A percentile compares a stretch with the other conserved stretches of the same genome.
Evolutionary conservation across 2,329 filamentous ascomycete species (phyloP).

Genomic region (Penicillium sp.): DNA sequence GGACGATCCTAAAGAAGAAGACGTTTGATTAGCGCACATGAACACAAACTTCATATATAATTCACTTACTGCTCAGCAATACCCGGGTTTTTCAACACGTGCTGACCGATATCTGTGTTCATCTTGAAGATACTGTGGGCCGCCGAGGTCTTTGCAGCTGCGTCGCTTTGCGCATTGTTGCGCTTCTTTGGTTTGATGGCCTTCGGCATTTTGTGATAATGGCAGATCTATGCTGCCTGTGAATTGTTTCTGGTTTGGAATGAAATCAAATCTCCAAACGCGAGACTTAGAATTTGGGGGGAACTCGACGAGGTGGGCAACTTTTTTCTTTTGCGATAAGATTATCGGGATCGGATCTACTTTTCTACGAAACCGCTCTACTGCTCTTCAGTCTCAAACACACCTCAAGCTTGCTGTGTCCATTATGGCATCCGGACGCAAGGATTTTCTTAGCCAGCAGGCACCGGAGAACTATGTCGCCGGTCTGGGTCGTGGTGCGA

Average conservation of each 20-base stretch:
- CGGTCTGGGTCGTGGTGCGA: conserved; percentile 94
- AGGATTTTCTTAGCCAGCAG: conserved; percentile 87
- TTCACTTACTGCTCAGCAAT: conserved; percentile 63
- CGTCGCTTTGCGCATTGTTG: conserved; percentile 45
- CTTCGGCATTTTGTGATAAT: conserved; percentile 53
- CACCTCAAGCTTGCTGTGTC: conserved; percentile 9
- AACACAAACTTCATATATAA: not conserved
- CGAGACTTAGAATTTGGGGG: not conserved
- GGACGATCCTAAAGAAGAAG: conserved; percentile 57
- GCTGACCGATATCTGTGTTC: conserved; percentile 85
- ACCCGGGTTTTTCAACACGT: conserved; percentile 90
- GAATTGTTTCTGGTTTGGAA: not conserved
- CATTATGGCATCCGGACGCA: conserved; percentile 60
- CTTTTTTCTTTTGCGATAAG: conserved; percentile 29
- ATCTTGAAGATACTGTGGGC: conserved; percentile 94
- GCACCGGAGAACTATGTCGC: conserved; percentile 89
- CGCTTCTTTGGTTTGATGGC: conserved; percentile 52
- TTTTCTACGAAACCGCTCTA: conserved; percentile 14
- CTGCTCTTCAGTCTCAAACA: conserved; percentile 1
- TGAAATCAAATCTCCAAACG: not conserved
- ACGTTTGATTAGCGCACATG: not conserved
- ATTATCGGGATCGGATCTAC: conserved; percentile 24
- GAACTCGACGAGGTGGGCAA: conserved; percentile 19
- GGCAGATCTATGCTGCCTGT: not conserved
- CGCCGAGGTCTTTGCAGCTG: conserved; percentile 50